Evolutionary conservation across 1,284 basidiomycete species (phyloP), one percentile per base, ranked within the genome.

Genomic region (Puccinia novopanici): DNA sequence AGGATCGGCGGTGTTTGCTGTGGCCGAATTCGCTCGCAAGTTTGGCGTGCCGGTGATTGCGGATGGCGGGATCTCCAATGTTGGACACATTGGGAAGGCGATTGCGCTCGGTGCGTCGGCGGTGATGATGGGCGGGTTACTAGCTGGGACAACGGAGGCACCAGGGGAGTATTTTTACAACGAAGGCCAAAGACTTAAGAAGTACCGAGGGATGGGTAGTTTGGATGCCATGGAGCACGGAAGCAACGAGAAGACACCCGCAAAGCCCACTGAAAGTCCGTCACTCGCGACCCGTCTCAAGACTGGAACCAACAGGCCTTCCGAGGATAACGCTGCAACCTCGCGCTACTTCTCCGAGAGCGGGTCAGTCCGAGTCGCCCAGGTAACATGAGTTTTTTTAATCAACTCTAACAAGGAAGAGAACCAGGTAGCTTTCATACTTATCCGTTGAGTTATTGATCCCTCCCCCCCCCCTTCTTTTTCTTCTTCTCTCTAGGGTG

Each of bases 21-120:
- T 99, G 17, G 91, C 95, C 37, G 94, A 99, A 88, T 98, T 98
- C 84, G 91, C 95, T 37, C 89, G 87, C 87, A 91, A 92, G 86
- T 99, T 99, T 86, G 97, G 96, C 61, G 92, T 99, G 0, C 97
- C 96, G 10, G 94, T 97, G 84, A 93, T 98, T 83, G 96, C 97
- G n/a, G 97, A 99, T 86, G 96, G 96, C 78, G 96, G 97, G 80
- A 92, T 99, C 84, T 88, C 91, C 73, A 99, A 99, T 86, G 93
- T 99, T 50, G 96, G 96, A 0, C 96, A 99, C 87, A 93, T 98
- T 84, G 95, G 98, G 85, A 99, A 99, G 88, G 96, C 96, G 2
- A 88, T 99, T 68, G 89, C 94, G 5, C 90, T 99, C 37, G 96
- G 96, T 81, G 96, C 96, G 6, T 91, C 92, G 37, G 95, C 94